Conservation (phyloP, 768 basidiomycete species). For the Boletus huronensis region DNA sequence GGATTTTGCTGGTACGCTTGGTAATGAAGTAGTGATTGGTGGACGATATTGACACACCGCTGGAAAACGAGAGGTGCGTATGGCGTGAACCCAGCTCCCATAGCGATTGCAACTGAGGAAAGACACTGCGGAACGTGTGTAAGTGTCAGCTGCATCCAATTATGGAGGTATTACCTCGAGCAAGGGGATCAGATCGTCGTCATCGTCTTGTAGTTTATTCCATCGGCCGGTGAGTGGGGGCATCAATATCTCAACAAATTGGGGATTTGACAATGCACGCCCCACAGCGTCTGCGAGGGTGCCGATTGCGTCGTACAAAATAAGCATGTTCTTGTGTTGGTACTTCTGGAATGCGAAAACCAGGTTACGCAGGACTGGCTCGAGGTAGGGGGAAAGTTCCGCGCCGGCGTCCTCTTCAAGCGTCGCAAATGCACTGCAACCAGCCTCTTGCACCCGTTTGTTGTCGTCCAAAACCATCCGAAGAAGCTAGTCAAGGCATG, state of each 20-base stretch:
- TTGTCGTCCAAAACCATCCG: constrained; percentile 98
- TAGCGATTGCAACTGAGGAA: constrained; percentile 95
- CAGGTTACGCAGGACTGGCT: constrained; percentile 90
- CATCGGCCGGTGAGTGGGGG: constrained; percentile 89
- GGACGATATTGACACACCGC: constrained; percentile 84
- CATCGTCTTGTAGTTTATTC: constrained; percentile 87
- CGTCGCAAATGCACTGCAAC: constrained; percentile 97
- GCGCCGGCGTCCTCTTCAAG: constrained; percentile 95
- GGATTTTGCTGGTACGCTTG: constrained; percentile 86
- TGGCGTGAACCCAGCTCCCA: constrained; percentile 82
- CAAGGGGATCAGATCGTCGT: constrained; percentile 89
- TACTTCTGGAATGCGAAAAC: constrained; percentile 97
- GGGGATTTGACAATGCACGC: constrained; percentile 75
- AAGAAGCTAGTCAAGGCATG: constrained; percentile 61
- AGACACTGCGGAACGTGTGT: constrained; percentile 63
- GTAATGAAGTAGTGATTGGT: constrained; percentile 77
- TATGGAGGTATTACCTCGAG: constrained; percentile 69
- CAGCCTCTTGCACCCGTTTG: constrained; percentile 98
- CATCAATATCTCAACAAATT: constrained; percentile 94
- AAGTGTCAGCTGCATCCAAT: neutral
- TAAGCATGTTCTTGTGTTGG: constrained; percentile 99
- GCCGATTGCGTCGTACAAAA: constrained; percentile 97
- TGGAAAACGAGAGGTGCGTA: constrained; percentile 92
- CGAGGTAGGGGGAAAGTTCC: constrained; percentile 88
- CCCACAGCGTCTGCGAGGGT: constrained; percentile 97